Evolutionary conservation across 441 rosid species (phyloP), one percentile per base, ranked within the genome.

Genomic region (Metrosideros polymorpha): DNA sequence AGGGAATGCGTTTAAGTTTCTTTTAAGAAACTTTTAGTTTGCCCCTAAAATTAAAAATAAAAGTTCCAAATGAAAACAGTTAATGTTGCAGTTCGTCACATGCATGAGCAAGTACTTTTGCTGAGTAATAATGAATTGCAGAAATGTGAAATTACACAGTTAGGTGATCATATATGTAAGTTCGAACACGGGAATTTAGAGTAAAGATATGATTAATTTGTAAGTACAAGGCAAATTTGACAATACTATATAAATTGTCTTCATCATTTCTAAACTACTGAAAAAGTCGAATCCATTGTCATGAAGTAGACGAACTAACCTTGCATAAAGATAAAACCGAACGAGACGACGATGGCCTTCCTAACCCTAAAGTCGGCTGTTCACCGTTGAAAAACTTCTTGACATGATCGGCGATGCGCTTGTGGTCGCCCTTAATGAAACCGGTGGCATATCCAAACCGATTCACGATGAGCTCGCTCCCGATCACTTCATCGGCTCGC

Each of bases 371-470:
- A 43, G 83, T 85, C 45, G 98, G 98, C 57, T 89, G 88, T 12
- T 89, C 90, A 14, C 90, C 93, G 1, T 79, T 83, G 83, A 96
- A 96, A 87, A 94, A 19, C 39, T 90, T 90, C 63, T 90, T 90
- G 1, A 94, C 94, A 39, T 92, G 87, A 75, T 55, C 85, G 10
- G 87, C 85, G 84, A 91, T 47, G 17, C 88, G 84, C 79, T 83
- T 86, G 39, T 87, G 83, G 18, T 91, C 91, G 43, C 88, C 88
- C 19, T 82, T 86, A 13, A 88, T 63, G 19, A 96, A 92, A 50
- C 99, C 99, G 0, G 95, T 94, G 8, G 93, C 93, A n/a, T 91
- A 93, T 51, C 98, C 99, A n/a, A 96, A 95, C 56, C 95, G 91
- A 86, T 91, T 96, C 42, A 95, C 91, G 3, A 85, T 84, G 9